A percentile compares a stretch with the other conserved stretches of the same genome.
Evolutionary conservation across 257 asterid species (phyloP).

Genomic region (Oldenlandia corymbosa): DNA sequence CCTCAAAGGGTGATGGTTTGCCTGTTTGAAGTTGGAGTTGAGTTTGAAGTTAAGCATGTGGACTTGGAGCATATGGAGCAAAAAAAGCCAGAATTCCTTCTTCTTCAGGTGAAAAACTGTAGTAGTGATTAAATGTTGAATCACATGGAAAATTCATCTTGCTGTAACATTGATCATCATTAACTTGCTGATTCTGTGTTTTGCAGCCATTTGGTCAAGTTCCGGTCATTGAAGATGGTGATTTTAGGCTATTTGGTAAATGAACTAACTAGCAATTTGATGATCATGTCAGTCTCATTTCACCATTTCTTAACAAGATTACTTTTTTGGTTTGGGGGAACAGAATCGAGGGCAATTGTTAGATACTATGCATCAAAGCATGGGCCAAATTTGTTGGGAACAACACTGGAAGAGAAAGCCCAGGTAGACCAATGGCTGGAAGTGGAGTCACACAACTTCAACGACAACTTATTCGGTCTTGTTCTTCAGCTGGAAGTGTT

Average conservation of each 20-base stretch:
- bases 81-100: conserved; percentile 41
- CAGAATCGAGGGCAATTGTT: conserved; percentile 85
- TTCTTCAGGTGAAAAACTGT: conserved; percentile 51
- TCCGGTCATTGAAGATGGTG: conserved; percentile 76
- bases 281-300: no score
- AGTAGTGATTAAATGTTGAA: no score
- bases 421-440: conserved; percentile 86
- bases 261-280: no score
- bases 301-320: no score
- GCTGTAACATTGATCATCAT: no score
- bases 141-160: no score
- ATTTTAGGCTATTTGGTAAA: conserved; percentile 80
- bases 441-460: conserved; percentile 75
- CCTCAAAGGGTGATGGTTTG: conserved; percentile 72
- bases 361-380: conserved; percentile 73
- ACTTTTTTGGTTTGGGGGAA: no score
- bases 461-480: conserved; percentile 47
- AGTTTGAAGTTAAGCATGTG: conserved; percentile 49
- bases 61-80: conserved; percentile 56
- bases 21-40: conserved; percentile 50
- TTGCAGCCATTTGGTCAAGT: conserved; percentile 92
- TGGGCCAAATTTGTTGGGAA: conserved; percentile 54
- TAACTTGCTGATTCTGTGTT: not conserved
- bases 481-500: conserved; percentile 60
- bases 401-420: conserved; percentile 65